phyloP scores from a whole-genome alignment of 306 rosid species.

The Quercus glauca region DNA sequence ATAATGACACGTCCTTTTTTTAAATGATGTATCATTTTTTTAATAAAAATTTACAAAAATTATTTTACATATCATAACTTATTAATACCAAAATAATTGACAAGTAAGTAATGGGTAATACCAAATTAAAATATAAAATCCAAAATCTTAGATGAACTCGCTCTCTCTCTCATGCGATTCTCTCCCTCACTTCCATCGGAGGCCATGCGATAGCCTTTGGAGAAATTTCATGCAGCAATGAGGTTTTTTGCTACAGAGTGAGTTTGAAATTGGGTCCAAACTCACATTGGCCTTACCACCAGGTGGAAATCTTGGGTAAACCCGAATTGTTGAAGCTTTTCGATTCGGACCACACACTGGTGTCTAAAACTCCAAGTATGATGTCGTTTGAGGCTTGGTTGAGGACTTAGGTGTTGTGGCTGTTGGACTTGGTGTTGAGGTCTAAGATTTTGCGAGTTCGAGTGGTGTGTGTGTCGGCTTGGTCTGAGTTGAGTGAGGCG shows the following conservation, averaged over 20 bases:
- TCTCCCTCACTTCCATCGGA: conserved; percentile 27
- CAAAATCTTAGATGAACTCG: too few species aligned
- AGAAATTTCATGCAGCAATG: conserved; percentile 81
- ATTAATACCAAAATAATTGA: too few species aligned
- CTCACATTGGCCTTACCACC: conserved; percentile 84
- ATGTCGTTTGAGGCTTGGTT: conserved; percentile 59
- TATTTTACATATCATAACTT: too few species aligned
- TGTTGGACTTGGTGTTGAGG: conserved; percentile 42
- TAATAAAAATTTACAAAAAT: too few species aligned
- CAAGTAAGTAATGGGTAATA: too few species aligned
- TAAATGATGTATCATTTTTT: too few species aligned
- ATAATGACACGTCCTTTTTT: too few species aligned
- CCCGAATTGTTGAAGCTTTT: conserved; percentile 61
- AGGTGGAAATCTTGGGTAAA: conserved; percentile 61
- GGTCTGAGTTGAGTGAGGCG: conserved; percentile 36
- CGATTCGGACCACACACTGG: conserved; percentile 81
- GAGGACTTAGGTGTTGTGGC: conserved; percentile 47
- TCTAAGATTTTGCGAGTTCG: conserved; percentile 78
- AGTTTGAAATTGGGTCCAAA: conserved; percentile 46
- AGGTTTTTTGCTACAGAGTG: conserved; percentile 65
- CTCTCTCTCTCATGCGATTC: too few species aligned
- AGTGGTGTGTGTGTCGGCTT: conserved; percentile 68
- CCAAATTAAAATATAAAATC: too few species aligned
- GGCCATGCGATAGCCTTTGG: conserved; percentile 64
- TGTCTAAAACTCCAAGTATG: conserved; percentile 72